Percentiles rank a stretch among this genome's conserved stretches.
These are phyloP conservation scores for Blastomyces percursus DNA, from an alignment of 2,329 filamentous ascomycete species.

Conservation along the genomic window DNA sequence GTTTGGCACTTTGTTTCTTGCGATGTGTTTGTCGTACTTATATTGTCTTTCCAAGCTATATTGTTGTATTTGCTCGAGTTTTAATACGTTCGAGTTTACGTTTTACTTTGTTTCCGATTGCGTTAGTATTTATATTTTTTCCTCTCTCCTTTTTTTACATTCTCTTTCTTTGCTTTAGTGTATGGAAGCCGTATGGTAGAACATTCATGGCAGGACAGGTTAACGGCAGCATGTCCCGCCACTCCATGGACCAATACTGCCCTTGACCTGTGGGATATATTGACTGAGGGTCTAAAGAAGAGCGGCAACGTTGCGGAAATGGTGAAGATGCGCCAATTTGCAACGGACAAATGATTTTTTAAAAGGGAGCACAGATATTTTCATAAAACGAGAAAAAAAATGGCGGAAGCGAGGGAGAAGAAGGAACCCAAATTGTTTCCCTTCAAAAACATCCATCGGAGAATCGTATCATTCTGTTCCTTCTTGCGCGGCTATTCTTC, in stretches of 20 bases:
- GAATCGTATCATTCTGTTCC: background rate
- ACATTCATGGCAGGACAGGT: background rate
- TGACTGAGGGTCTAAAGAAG: background rate
- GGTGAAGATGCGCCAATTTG: background rate
- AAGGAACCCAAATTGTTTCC: background rate
- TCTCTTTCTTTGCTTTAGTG: background rate
- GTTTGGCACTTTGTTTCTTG: background rate
- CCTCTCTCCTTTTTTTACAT: background rate
- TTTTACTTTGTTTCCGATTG: background rate
- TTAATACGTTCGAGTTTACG: background rate
- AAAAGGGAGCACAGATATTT: background rate
- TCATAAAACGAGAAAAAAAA: background rate
- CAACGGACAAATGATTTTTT: background rate
- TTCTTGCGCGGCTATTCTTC: background rate
- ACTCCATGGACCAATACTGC: background rate
- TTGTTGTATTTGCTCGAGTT: background rate
- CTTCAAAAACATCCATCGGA: background rate
- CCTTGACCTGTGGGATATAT: background rate
- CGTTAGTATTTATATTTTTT: background rate
- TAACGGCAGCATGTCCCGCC: background rate
- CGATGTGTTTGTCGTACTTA: conserved; percentile 3
- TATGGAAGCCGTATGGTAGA: background rate
- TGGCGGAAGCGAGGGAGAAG: background rate
- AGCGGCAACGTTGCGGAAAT: background rate
- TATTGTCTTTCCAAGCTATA: background rate